Evolutionary conservation across 257 asterid genomes (phyloP), one percentile per base, ranked within the genome.

Genomic region (Solanum bulbocastanum): DNA sequence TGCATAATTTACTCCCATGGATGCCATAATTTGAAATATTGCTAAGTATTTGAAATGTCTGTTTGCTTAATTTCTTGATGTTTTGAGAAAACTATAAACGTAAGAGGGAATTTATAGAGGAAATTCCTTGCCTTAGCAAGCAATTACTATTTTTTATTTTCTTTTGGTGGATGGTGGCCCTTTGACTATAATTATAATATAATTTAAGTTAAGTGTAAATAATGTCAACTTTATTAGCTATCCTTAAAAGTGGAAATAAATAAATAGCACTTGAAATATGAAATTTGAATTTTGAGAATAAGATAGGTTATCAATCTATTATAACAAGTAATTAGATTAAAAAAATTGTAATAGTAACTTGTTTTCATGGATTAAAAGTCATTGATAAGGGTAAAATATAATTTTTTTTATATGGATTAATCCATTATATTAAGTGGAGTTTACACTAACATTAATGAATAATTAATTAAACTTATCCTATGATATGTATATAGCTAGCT

Each of bases 1-100:
- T 0, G 92, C 93, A 46, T 91, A 93, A 88, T 91, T 93, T 37
- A 91, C 91, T 49, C 95, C 95, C 1, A 27, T 91, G 36, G 95
- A 93, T 44, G 93, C 89, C 95, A 93, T 93, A 83, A 15, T 16
- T 56, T 15, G 83, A 37, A 88, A 18, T 52, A 35, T 3, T 37
- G 18, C 69, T 27, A 49, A n/a, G 39, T 27, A 6, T 12, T 32
- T 35, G 71, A 68, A 12, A 71, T 15, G 15, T 83, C 14, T 58
- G 33, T 44, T 82, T 22, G 72, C 27, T 68, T 62, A 74, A 81
- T 86, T 86, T 83, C 32, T 16, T 68, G 74, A 25, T 72, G n/a
- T 39, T 75, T 18, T 75, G 58, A 75, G 58, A 37, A 75, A 76
- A 69, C 15, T 16, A 40, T 46, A 65, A 22, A 14, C 6, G 25